phyloP scores from a whole-genome alignment of 305 asterid genomes.

The Solanum hybrid region DNA sequence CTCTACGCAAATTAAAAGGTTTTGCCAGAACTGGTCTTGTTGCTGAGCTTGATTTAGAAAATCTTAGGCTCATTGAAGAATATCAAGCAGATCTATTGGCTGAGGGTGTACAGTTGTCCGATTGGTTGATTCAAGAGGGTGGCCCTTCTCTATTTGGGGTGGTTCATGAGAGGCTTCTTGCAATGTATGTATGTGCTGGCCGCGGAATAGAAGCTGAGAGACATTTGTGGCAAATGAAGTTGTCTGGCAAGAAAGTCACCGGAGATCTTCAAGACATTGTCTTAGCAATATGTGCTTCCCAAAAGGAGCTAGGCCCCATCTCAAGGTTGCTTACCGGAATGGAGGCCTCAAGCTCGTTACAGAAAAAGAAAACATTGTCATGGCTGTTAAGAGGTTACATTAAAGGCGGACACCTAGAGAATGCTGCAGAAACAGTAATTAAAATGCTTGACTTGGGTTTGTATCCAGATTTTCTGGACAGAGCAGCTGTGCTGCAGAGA shows the following conservation, averaged over 20 bases:
- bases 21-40: slow-evolving; percentile 47
- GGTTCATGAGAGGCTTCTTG: slow-evolving; percentile 77
- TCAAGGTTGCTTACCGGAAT: slow-evolving; percentile 51
- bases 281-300: slow-evolving; percentile 86
- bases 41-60: slow-evolving; percentile 46
- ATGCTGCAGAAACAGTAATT: slow-evolving; percentile 66
- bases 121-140: slow-evolving; percentile 57
- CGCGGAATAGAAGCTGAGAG: slow-evolving; percentile 72
- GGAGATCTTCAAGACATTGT: slow-evolving; percentile 75
- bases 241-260: slow-evolving; percentile 57
- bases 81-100: slow-evolving; percentile 57
- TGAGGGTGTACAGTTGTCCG: slow-evolving; percentile 48
- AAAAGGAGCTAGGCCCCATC: slow-evolving; percentile 47
- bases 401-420: slow-evolving; percentile 78
- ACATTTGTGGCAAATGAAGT: slow-evolving; percentile 86
- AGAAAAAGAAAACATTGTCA: slow-evolving; percentile 57
- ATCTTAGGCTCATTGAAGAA: slow-evolving; percentile 36
- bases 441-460: slow-evolving; percentile 72
- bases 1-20: slow-evolving; percentile 63
- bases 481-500: slow-evolving; percentile 83
- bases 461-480: slow-evolving; percentile 58
- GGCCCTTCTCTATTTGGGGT: slow-evolving; percentile 50
- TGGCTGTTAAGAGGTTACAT: slow-evolving; percentile 91
- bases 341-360: slow-evolving; percentile 44
- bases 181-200: slow-evolving; percentile 84